Percentiles rank a stretch among this genome's conserved stretches.
Evolutionary conservation across 169 alveolate species (phyloP).

Genomic region (Plasmodium sp.): DNA sequence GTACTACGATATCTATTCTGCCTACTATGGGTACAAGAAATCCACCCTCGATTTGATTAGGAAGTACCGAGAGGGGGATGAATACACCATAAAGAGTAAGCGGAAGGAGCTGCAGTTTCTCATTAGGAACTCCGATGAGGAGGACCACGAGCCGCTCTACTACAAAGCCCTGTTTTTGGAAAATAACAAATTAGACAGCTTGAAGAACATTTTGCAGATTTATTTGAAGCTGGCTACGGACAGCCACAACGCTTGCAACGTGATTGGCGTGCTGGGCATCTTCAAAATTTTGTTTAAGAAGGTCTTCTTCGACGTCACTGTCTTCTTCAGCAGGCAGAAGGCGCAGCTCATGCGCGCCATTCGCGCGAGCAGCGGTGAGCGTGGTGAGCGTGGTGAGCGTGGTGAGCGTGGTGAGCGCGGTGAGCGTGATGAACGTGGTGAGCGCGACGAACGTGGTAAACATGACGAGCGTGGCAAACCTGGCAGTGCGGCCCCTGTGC

Average conservation of each 20-base stretch:
- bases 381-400: not conserved
- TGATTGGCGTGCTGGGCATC: slow-evolving; percentile 53
- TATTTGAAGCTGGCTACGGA: slow-evolving; percentile 62
- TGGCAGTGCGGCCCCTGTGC: not conserved
- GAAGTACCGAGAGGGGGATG: slow-evolving; percentile 67
- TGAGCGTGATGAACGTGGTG: not conserved
- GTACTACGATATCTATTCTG: slow-evolving; percentile 68
- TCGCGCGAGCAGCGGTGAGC: not conserved
- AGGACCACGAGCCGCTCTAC: slow-evolving; percentile 46
- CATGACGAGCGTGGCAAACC: not conserved
- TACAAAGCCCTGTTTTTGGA: slow-evolving; percentile 63
- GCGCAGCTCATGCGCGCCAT: not conserved
- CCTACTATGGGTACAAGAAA: slow-evolving; percentile 67
- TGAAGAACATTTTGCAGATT: slow-evolving; percentile 49
- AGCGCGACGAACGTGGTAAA: not conserved
- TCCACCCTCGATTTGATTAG: slow-evolving; percentile 33
- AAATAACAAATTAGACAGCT: slow-evolving; percentile 26
- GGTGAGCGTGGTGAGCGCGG: not conserved
- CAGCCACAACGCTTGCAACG: slow-evolving; percentile 60
- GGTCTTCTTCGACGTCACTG: slow-evolving; percentile 17
- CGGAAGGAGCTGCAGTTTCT: slow-evolving; percentile 53
- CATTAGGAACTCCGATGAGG: slow-evolving; percentile 20
- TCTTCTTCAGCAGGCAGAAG: not conserved
- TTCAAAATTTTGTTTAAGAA: slow-evolving; percentile 61
- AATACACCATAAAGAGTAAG: slow-evolving; percentile 62